Evolutionary conservation across 148 eudicot genomes (phyloP).

Genomic region (Fagopyrum tataricum): DNA sequence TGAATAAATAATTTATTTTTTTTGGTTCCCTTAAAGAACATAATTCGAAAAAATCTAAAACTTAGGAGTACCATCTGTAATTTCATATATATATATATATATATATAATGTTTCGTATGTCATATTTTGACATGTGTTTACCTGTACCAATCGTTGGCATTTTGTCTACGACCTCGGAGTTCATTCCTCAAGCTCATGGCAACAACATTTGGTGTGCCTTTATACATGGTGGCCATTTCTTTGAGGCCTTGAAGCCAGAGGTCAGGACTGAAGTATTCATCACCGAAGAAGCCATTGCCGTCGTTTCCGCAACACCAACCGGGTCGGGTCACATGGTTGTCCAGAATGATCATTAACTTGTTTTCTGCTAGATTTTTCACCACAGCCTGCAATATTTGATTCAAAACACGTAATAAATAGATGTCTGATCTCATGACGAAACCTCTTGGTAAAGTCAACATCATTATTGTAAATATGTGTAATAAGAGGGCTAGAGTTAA

Average conservation of each 20-base stretch:
- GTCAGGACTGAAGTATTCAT: conserved; percentile 53
- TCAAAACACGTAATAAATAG: background rate
- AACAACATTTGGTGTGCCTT: conserved; percentile 43
- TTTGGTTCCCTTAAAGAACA: too few relatives aligned
- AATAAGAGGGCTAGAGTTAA: too few relatives aligned
- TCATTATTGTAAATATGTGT: too few relatives aligned
- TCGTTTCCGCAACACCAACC: conserved; percentile 85
- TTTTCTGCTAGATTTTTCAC: conserved; percentile 49
- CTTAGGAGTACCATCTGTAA: too few relatives aligned
- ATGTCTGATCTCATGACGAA: too few relatives aligned
- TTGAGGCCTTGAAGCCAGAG: conserved; percentile 64
- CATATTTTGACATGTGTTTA: conserved; percentile 11
- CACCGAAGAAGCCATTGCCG: conserved; percentile 90
- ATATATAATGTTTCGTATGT: too few relatives aligned
- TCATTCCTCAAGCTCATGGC: conserved; percentile 96
- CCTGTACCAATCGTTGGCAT: conserved; percentile 80
- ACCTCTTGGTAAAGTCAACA: too few relatives aligned
- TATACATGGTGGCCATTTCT: conserved; percentile 65
- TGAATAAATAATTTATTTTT: too few relatives aligned
- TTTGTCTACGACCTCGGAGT: conserved; percentile 72
- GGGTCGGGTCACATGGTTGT: conserved; percentile 79
- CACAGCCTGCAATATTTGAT: conserved; percentile 40
- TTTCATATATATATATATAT: too few relatives aligned
- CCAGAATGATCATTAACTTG: conserved; percentile 78
- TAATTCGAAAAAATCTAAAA: too few relatives aligned